These are phyloP conservation scores for Hibiscus mutabilis DNA, from an alignment of 345 rosid species.

Conservation along the genomic window DNA sequence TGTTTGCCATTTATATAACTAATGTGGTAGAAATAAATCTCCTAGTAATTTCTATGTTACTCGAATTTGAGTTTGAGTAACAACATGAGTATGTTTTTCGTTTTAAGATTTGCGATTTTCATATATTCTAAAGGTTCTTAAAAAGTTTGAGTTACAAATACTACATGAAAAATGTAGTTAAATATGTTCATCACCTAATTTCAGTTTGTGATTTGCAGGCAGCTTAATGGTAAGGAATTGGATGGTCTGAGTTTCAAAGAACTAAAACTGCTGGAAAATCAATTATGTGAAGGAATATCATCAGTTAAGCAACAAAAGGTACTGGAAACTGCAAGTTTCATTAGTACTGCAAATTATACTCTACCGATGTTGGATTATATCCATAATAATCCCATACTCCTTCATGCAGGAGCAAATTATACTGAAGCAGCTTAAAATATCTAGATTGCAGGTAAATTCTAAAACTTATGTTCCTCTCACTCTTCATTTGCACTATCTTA, in stretches of 20 bases:
- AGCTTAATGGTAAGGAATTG: slow-evolving; percentile 29
- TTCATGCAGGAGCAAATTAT: slow-evolving; percentile 8
- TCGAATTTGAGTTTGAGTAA: not conserved
- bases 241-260: slow-evolving; percentile 37
- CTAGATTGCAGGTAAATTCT: slow-evolving; percentile 6
- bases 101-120: too few relatives aligned
- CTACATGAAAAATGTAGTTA: too few relatives aligned
- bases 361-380: too few relatives aligned
- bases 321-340: not conserved
- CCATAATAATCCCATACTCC: too few relatives aligned
- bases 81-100: too few relatives aligned
- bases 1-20: not conserved
- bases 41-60: not conserved
- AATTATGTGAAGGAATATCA: slow-evolving; percentile 28
- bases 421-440: slow-evolving; percentile 11
- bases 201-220: slow-evolving; percentile 17
- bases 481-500: too few relatives aligned
- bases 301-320: slow-evolving; percentile 42
- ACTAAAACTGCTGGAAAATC: slow-evolving; percentile 32
- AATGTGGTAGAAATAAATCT: too few relatives aligned
- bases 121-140: not conserved
- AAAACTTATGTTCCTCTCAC: not conserved
- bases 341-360: too few relatives aligned
- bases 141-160: too few relatives aligned
- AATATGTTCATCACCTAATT: too few relatives aligned